Conservation (phyloP, 2,329 filamentous ascomycete genomes). For the Colletotrichum limetticola region DNA sequence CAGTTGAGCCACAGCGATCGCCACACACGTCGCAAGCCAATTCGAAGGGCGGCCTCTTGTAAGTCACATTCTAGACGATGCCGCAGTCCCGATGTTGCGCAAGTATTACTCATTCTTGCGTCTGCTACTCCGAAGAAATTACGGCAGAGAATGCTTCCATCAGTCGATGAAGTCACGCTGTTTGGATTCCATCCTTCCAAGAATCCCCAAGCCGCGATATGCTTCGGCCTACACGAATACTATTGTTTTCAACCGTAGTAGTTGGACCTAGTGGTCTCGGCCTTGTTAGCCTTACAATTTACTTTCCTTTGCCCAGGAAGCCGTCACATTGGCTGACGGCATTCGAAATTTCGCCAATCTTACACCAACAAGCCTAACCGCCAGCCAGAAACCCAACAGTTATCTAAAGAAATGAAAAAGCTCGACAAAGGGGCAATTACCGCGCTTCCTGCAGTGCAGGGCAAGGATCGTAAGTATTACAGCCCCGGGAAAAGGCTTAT, state of each 20-base stretch:
- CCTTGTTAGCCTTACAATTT: not conserved
- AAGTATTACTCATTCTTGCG: not conserved
- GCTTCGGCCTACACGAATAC: not conserved
- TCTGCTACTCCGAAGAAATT: not conserved
- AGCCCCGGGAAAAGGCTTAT: constrained; percentile 26
- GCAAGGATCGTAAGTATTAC: not conserved
- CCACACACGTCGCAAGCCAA: constrained; percentile 21
- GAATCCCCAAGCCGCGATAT: not conserved
- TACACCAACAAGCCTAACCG: not conserved
- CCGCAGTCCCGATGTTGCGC: constrained; percentile 8
- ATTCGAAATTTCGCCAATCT: not conserved
- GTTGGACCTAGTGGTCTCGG: not conserved
- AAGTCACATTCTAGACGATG: not conserved
- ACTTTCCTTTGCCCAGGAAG: not conserved
- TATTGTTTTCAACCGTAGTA: not conserved
- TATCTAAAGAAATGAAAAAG: not conserved
- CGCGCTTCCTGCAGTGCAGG: constrained; percentile 2
- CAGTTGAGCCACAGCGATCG: constrained; percentile 30
- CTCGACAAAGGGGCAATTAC: not conserved
- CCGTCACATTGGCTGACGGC: constrained; percentile 20
- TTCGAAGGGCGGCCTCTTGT: not conserved
- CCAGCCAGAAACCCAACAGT: not conserved
- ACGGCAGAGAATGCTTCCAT: not conserved
- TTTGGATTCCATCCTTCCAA: not conserved
- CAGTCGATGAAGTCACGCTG: not conserved